Conservation (phyloP, 129 eudicot species). For the Chrysanthemum seticuspe region DNA sequence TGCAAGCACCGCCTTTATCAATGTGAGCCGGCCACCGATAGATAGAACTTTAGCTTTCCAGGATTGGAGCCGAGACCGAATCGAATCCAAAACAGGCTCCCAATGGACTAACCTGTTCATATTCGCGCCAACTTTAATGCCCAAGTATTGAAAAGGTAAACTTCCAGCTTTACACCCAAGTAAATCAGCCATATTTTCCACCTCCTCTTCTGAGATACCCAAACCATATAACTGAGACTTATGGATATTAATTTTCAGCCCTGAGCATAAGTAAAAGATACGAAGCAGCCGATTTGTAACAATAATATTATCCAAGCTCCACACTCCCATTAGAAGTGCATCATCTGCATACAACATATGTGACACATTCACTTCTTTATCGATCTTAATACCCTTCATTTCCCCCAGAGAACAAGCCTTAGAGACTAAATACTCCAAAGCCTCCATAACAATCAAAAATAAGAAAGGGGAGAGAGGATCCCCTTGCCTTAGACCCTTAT, state of each 20-base stretch:
- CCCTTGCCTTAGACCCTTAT: no score
- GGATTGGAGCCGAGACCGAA: neutral
- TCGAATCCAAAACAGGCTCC: neutral
- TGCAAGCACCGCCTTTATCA: neutral
- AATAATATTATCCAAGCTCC: neutral
- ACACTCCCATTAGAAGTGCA: neutral
- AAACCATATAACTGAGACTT: neutral
- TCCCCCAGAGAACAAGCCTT: neutral
- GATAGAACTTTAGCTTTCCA: constrained; percentile 2
- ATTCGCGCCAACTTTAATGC: neutral
- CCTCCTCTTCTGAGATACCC: neutral
- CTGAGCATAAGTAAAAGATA: neutral
- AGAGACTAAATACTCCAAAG: neutral
- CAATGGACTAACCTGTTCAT: neutral
- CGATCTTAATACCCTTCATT: neutral
- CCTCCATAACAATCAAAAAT: no score
- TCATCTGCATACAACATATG: constrained; percentile 1
- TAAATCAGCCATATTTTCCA: neutral
- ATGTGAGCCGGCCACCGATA: neutral
- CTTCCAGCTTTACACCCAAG: neutral
- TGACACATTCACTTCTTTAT: neutral
- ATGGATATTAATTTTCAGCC: neutral
- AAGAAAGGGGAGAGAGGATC: no score
- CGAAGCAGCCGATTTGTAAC: neutral
- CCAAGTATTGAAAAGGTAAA: neutral